Conservation (phyloP, 352 stramenopile genomes). For the Globisporangium heterothallicum region DNA sequence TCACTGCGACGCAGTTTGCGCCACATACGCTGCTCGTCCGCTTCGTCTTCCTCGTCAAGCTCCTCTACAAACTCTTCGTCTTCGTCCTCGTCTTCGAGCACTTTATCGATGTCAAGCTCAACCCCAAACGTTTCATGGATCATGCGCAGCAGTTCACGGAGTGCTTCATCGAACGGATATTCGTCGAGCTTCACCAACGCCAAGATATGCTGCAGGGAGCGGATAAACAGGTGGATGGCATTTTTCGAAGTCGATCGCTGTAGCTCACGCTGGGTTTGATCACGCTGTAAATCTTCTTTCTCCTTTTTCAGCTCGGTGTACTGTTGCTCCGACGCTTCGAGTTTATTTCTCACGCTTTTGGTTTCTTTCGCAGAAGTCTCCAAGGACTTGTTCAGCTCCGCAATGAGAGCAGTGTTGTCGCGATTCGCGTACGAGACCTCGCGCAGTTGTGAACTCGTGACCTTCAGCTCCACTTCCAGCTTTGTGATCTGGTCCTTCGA, state of each 20-base stretch:
- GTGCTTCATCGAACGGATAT: slow-evolving; percentile 70
- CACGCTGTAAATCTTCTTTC: slow-evolving; percentile 55
- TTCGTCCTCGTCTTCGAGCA: slow-evolving; percentile 65
- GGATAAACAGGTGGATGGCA: slow-evolving; percentile 47
- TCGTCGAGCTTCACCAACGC: slow-evolving; percentile 69
- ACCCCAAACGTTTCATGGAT: slow-evolving; percentile 51
- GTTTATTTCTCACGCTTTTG: slow-evolving; percentile 26
- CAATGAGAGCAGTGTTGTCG: slow-evolving; percentile 59
- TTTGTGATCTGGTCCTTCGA: slow-evolving; percentile 78
- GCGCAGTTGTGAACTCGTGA: slow-evolving; percentile 56
- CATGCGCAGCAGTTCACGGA: slow-evolving; percentile 65
- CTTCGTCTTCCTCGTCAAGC: slow-evolving; percentile 44
- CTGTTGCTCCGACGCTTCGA: slow-evolving; percentile 38
- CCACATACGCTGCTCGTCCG: slow-evolving; percentile 20
- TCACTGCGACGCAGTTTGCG: slow-evolving; percentile 19
- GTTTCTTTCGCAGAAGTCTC: slow-evolving; percentile 43
- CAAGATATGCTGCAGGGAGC: slow-evolving; percentile 59
- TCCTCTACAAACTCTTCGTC: slow-evolving; percentile 55
- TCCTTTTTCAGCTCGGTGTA: slow-evolving; percentile 38
- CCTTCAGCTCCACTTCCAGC: slow-evolving; percentile 77
- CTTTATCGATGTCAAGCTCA: slow-evolving; percentile 34
- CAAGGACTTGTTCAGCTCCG: slow-evolving; percentile 52
- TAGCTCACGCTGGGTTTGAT: slow-evolving; percentile 46
- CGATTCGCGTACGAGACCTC: slow-evolving; percentile 74
- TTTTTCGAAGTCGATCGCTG: slow-evolving; percentile 51